Evolutionary conservation across 371 early-diverging fungal genomes (phyloP).

Genomic region (Dichotomocladium elegans): DNA sequence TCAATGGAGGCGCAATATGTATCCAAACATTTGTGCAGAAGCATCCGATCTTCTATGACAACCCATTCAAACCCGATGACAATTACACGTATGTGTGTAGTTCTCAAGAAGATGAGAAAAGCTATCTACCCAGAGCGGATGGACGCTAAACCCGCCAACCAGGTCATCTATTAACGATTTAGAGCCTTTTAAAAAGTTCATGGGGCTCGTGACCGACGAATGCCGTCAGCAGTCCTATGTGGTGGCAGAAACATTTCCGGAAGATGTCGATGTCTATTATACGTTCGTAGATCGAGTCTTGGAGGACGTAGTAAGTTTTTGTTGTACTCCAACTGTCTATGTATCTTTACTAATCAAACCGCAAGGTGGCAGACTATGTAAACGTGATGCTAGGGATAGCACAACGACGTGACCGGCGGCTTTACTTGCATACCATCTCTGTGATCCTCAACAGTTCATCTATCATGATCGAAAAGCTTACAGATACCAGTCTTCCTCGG

Average conservation of each 20-base stretch:
- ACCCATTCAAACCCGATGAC: slow-evolving; percentile 57
- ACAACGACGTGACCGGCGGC: slow-evolving; percentile 18
- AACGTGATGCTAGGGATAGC: slow-evolving; percentile 37
- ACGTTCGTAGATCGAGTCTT: slow-evolving; percentile 60
- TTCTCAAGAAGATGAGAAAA: not conserved
- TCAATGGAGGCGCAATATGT: slow-evolving; percentile 77
- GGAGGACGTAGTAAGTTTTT: slow-evolving; percentile 59
- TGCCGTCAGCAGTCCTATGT: slow-evolving; percentile 60
- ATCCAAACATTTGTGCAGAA: slow-evolving; percentile 83
- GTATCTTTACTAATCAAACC: too few species aligned
- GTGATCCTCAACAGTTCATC: slow-evolving; percentile 15
- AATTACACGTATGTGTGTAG: slow-evolving; percentile 44
- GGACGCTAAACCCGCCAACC: not conserved
- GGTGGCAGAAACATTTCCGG: slow-evolving; percentile 66
- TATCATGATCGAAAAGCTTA: slow-evolving; percentile 50
- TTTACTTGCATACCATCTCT: slow-evolving; percentile 40
- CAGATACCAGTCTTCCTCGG: slow-evolving; percentile 22
- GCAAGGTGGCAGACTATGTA: slow-evolving; percentile 48
- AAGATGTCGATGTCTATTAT: slow-evolving; percentile 56
- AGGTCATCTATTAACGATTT: slow-evolving; percentile 27
- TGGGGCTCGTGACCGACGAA: slow-evolving; percentile 47
- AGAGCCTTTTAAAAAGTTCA: slow-evolving; percentile 37
- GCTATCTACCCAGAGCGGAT: too few species aligned
- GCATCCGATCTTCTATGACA: slow-evolving; percentile 83
- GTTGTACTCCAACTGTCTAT: slow-evolving; percentile 11